Evolutionary conservation across 2,329 filamentous ascomycete genomes (phyloP).

Genomic region (Helotiales sp.): DNA sequence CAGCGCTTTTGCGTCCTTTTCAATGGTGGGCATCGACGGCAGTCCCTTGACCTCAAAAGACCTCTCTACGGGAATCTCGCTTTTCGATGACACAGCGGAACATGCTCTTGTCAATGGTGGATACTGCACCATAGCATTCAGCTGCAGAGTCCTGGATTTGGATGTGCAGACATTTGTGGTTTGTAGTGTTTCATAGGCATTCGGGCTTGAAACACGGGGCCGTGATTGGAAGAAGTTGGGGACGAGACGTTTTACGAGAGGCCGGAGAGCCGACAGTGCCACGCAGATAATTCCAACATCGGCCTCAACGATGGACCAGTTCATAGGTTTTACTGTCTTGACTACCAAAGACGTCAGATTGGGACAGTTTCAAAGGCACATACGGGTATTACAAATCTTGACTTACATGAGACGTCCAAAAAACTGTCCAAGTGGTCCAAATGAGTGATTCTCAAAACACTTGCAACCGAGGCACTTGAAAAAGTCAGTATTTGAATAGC

Average conservation of each 20-base stretch:
- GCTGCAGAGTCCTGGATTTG: neutral
- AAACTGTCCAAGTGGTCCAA: neutral
- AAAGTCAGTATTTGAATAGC: neutral
- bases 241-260: neutral
- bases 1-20: neutral
- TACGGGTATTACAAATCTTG: neutral
- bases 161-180: neutral
- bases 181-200: neutral
- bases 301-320: neutral
- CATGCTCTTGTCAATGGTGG: neutral
- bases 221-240: neutral
- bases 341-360: neutral
- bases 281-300: conserved; percentile 1
- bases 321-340: neutral
- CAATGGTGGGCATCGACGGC: neutral
- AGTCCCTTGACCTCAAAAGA: neutral
- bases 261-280: neutral
- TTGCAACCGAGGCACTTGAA: neutral
- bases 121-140: neutral
- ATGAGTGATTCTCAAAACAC: neutral
- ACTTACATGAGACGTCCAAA: neutral
- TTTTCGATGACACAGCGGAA: neutral
- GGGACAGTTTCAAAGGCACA: neutral
- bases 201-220: neutral
- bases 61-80: neutral